Evolutionary conservation across 2,329 filamentous ascomycete genomes (phyloP).

Genomic region (Gnomoniopsis smithogilvyi): DNA sequence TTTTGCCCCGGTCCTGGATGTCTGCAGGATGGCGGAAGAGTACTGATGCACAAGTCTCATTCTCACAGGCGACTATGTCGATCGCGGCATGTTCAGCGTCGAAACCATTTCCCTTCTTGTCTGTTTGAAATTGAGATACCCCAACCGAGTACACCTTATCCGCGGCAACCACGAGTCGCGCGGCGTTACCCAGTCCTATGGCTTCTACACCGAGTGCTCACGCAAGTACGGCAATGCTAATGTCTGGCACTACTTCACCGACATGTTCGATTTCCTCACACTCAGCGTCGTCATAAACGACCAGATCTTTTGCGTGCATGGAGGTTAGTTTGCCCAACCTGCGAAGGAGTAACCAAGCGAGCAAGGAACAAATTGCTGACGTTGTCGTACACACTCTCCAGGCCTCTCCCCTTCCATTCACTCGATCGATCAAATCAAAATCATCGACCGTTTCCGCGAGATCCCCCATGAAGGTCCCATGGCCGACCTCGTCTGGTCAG

Average conservation of each 20-base stretch:
- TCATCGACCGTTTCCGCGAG: constrained; percentile 97
- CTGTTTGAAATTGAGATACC: constrained; percentile 95
- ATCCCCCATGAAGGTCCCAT: constrained; percentile 98
- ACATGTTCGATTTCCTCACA: constrained; percentile 99
- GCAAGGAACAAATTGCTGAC: constrained; percentile 3
- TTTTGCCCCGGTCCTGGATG: not conserved
- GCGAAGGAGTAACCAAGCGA: not conserved
- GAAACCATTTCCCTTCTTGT: constrained; percentile 98
- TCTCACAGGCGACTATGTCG: constrained; percentile 83
- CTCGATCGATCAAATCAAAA: constrained; percentile 98
- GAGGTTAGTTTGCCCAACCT: constrained; percentile 49
- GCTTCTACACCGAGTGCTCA: constrained; percentile 97
- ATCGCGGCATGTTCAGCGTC: constrained; percentile 96
- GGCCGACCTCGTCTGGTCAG: constrained; percentile 99
- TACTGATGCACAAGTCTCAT: constrained; percentile 7
- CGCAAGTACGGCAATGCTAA: constrained; percentile 98
- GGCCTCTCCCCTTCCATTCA: constrained; percentile 87
- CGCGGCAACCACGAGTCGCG: constrained; percentile 97
- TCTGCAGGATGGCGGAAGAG: not conserved
- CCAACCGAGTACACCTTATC: constrained; percentile 91
- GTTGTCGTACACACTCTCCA: constrained; percentile 26
- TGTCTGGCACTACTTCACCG: constrained; percentile 99
- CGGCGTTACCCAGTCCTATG: constrained; percentile 97
- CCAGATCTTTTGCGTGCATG: constrained; percentile 98
- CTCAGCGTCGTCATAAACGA: constrained; percentile 97